Conservation (phyloP, 2,329 filamentous ascomycete species). For the Fusarium compactum region DNA sequence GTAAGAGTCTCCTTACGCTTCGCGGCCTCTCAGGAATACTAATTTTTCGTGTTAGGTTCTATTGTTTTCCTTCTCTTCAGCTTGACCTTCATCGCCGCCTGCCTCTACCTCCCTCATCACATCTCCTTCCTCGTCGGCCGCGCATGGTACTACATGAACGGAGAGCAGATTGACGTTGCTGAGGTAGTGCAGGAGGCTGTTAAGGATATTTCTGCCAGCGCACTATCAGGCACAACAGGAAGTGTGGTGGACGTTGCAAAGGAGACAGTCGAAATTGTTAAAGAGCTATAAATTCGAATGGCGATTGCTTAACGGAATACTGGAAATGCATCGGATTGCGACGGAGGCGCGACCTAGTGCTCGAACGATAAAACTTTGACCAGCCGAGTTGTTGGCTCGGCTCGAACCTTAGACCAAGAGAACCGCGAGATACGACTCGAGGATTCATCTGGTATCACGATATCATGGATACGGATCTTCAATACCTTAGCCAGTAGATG, state of each 20-base stretch:
- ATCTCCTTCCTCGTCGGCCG: conserved; percentile 83
- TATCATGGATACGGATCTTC: conserved; percentile 38
- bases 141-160: conserved; percentile 94
- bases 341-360: not conserved
- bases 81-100: conserved; percentile 86
- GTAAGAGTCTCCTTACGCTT: conserved; percentile 66
- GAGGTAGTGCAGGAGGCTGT: conserved; percentile 51
- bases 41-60: conserved; percentile 73
- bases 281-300: conserved; percentile 51
- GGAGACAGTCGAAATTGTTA: conserved; percentile 47
- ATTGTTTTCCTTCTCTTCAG: conserved; percentile 90
- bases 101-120: conserved; percentile 95
- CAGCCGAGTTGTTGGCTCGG: not conserved
- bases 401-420: not conserved
- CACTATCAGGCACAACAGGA: conserved; percentile 46
- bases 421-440: not conserved
- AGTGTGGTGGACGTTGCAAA: conserved; percentile 44
- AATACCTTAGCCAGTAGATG: conserved; percentile 30
- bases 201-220: conserved; percentile 50
- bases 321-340: not conserved
- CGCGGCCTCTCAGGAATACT: not conserved
- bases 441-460: conserved; percentile 30
- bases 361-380: not conserved
- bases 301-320: not conserved
- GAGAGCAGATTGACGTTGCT: conserved; percentile 73